Percentiles rank a stretch among this genome's conserved stretches.
Evolutionary conservation across 495 filamentous ascomycete species (phyloP).

Genomic region (Tuber indicum): DNA sequence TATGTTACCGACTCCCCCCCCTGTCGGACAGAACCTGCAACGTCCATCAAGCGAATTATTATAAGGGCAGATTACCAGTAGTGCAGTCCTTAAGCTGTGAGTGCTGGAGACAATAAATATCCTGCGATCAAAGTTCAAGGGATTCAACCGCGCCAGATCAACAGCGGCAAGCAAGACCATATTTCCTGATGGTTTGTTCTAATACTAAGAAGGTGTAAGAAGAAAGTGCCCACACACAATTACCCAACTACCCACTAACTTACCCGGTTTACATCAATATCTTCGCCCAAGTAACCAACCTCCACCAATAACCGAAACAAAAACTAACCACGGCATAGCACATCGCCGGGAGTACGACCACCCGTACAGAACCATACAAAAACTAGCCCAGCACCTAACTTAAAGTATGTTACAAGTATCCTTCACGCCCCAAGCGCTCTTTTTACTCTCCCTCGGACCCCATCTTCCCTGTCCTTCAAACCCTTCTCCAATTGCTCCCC

Average conservation of each 20-base stretch:
- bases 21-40: no score
- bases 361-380: not conserved
- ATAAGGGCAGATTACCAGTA: no score
- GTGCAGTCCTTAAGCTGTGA: no score
- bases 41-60: no score
- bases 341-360: not conserved
- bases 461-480: not conserved
- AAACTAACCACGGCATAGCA: not conserved
- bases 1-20: no score
- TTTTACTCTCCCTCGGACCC: not conserved
- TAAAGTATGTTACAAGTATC: not conserved
- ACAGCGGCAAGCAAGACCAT: no score
- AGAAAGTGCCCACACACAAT: not conserved
- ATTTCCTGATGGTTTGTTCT: no score
- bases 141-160: no score
- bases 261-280: not conserved
- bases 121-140: no score
- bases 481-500: not conserved
- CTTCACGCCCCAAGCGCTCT: not conserved
- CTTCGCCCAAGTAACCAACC: not conserved
- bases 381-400: not conserved
- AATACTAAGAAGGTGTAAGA: no score
- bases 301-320: not conserved
- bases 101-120: no score
- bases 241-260: not conserved